phyloP scores from a whole-genome alignment of 139 green algal species.

The Chlamydomonas eustigma region DNA sequence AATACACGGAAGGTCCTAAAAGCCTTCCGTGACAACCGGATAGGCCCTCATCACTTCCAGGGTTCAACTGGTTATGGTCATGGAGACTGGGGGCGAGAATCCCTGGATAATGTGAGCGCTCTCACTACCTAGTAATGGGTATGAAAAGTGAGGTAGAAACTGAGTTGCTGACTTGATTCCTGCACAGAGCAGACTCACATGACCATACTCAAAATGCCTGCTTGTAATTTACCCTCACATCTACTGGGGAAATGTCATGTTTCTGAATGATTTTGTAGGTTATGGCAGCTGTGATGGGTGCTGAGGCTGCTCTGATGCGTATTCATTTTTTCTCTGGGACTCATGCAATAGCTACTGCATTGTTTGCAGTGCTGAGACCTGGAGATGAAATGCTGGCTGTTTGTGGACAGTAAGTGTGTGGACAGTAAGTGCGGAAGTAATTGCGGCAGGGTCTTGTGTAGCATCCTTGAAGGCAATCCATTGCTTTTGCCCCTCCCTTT shows the following conservation, averaged over 20 bases:
- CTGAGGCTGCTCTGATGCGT: constrained; percentile 82
- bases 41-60: constrained; percentile 86
- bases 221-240: too few species aligned
- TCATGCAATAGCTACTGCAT: constrained; percentile 82
- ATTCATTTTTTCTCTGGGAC: constrained; percentile 88
- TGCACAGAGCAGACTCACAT: too few species aligned
- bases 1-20: constrained; percentile 69
- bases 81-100: constrained; percentile 79
- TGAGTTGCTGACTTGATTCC: too few species aligned
- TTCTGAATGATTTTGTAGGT: constrained; percentile 43
- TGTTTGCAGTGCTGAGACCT: constrained; percentile 82
- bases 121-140: too few species aligned
- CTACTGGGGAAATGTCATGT: too few species aligned
- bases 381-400: constrained; percentile 87
- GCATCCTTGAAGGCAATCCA: too few species aligned
- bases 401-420: constrained; percentile 71
- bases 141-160: too few species aligned
- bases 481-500: too few species aligned
- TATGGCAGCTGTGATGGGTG: constrained; percentile 82
- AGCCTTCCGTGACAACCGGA: constrained; percentile 51
- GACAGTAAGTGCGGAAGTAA: constrained; percentile 48
- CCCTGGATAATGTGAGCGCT: constrained; percentile 81
- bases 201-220: too few species aligned
- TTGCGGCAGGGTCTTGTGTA: too few species aligned
- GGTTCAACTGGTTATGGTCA: constrained; percentile 93